A percentile compares a stretch with the other conserved stretches of the same genome.
phyloP scores from a whole-genome alignment of 768 basidiomycete genomes.

The Rhodotorula toruloides region DNA sequence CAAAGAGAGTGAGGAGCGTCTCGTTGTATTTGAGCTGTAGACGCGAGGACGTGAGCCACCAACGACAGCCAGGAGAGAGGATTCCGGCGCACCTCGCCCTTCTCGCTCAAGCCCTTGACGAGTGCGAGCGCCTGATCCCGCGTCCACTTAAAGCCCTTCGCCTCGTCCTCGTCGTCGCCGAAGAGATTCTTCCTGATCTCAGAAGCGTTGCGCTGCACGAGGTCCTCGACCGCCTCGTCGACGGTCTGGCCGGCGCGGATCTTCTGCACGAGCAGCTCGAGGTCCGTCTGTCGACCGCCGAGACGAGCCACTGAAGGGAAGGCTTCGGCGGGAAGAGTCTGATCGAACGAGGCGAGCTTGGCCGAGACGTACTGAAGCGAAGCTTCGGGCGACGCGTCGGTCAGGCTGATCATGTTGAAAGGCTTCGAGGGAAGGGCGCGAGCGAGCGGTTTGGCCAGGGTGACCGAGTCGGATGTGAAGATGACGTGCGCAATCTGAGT shows the following conservation, averaged over 20 bases:
- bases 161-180: slow-evolving; percentile 85
- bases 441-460: slow-evolving; percentile 75
- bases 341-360: slow-evolving; percentile 50
- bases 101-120: slow-evolving; percentile 64
- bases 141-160: slow-evolving; percentile 74
- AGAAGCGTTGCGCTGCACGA: slow-evolving; percentile 68
- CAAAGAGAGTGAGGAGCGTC: slow-evolving; percentile 75
- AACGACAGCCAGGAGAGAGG: background rate
- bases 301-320: slow-evolving; percentile 62
- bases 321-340: slow-evolving; percentile 58
- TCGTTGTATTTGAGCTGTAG: slow-evolving; percentile 78
- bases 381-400: slow-evolving; percentile 76
- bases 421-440: slow-evolving; percentile 83
- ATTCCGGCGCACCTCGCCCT: slow-evolving; percentile 50
- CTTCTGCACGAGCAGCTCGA: slow-evolving; percentile 54
- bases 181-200: slow-evolving; percentile 88
- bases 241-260: slow-evolving; percentile 29
- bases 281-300: slow-evolving; percentile 84
- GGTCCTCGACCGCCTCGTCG: slow-evolving; percentile 54
- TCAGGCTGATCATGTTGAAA: slow-evolving; percentile 67
- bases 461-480: slow-evolving; percentile 81
- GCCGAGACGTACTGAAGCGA: slow-evolving; percentile 74
- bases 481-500: slow-evolving; percentile 86
- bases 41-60: background rate
- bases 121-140: slow-evolving; percentile 83